Percentiles rank a stretch among this genome's conserved stretches.
Evolutionary conservation across 257 asterid genomes (phyloP).

Genomic region (Jacaranda copaia): DNA sequence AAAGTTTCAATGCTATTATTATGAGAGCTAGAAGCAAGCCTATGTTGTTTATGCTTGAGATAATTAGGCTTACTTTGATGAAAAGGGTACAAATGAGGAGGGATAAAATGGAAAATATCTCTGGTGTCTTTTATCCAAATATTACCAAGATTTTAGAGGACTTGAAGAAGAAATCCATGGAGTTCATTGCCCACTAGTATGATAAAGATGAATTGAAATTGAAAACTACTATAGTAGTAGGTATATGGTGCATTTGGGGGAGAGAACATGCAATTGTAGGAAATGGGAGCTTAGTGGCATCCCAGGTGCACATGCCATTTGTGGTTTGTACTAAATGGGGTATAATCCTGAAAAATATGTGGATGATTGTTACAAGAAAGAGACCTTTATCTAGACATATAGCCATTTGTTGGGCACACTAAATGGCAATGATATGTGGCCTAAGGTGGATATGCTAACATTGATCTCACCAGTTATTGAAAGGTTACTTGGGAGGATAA

Average conservation of each 20-base stretch:
- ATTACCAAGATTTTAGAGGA: background rate
- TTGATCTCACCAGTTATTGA: background rate
- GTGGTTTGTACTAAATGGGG: background rate
- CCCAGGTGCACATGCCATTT: background rate
- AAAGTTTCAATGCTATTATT: background rate
- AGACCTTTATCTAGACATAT: background rate
- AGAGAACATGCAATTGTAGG: background rate
- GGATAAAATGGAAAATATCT: background rate
- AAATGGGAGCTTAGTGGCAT: background rate
- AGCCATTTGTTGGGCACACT: background rate
- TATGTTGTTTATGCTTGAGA: background rate
- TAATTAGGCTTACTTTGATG: background rate
- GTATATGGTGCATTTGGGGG: background rate
- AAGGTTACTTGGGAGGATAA: background rate
- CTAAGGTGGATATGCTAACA: no score
- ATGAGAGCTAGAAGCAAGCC: background rate
- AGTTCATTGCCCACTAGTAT: background rate
- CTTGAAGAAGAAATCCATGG: background rate
- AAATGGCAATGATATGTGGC: background rate
- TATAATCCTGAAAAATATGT: background rate
- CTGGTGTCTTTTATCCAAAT: background rate
- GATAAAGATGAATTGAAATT: background rate
- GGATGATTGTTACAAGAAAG: background rate
- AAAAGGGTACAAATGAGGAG: background rate
- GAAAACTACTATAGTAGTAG: background rate